A percentile compares a stretch with the other conserved stretches of the same genome.
phyloP scores from a whole-genome alignment of 768 basidiomycete genomes.

The Cantharellus anzutake region DNA sequence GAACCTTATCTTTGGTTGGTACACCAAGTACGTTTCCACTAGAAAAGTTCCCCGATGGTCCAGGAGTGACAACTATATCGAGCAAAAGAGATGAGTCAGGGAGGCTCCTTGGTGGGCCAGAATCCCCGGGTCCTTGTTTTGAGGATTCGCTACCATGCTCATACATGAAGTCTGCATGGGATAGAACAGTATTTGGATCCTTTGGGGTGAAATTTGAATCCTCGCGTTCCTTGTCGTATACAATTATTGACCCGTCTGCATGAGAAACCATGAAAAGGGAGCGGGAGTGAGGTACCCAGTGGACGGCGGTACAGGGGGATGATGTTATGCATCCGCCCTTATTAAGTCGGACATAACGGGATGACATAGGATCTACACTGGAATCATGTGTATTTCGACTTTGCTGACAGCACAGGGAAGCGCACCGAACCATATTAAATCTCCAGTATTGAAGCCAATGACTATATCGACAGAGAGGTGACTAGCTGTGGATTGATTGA shows the following conservation, averaged over 20 bases:
- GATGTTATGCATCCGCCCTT: conserved; percentile 72
- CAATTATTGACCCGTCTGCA: conserved; percentile 73
- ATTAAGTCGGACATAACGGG: conserved; percentile 71
- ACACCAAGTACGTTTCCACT: conserved; percentile 11
- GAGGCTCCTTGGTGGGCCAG: background rate
- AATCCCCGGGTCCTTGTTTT: background rate
- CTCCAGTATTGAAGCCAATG: conserved; percentile 88
- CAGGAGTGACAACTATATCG: conserved; percentile 53
- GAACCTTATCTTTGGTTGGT: conserved; percentile 48
- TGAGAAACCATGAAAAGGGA: conserved; percentile 75
- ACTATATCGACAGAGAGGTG: conserved; percentile 69
- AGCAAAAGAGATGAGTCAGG: conserved; percentile 19
- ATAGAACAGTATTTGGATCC: conserved; percentile 1
- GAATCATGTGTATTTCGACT: background rate
- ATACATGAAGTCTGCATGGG: no score
- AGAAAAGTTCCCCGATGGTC: conserved; percentile 21
- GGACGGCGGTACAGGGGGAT: conserved; percentile 74
- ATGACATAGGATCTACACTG: conserved; percentile 50
- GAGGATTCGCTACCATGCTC: no score
- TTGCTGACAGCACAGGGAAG: conserved; percentile 4
- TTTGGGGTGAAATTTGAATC: conserved; percentile 44
- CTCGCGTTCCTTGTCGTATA: conserved; percentile 83
- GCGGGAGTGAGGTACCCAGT: conserved; percentile 68
- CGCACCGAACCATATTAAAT: conserved; percentile 86
- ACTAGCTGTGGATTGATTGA: conserved; percentile 61